A percentile compares a stretch with the other conserved stretches of the same genome.
These are phyloP conservation scores for Pisolithus marmoratus DNA, from an alignment of 768 basidiomycete genomes.

Conservation along the genomic window DNA sequence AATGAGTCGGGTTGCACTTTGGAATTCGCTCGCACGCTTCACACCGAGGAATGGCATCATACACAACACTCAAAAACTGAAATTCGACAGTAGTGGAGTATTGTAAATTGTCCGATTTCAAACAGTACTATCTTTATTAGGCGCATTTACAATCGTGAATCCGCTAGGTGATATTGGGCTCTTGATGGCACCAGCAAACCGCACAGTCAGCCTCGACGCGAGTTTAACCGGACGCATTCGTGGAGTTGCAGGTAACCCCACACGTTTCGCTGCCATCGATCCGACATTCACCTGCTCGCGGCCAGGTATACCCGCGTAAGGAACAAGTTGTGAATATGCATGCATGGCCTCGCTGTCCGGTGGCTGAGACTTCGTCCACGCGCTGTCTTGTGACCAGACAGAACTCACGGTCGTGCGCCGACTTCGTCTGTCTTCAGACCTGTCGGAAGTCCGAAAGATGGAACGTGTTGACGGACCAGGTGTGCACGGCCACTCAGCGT, in stretches of 20 bases:
- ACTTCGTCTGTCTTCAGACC: background rate
- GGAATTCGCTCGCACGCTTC: background rate
- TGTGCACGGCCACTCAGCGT: background rate
- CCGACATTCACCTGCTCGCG: background rate
- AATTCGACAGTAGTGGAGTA: background rate
- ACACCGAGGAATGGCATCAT: background rate
- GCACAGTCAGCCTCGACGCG: constrained; percentile 1
- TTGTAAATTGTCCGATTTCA: background rate
- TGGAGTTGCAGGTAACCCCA: background rate
- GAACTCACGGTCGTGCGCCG: constrained; percentile 11
- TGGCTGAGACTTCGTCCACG: constrained; percentile 33
- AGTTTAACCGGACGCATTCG: constrained; percentile 3
- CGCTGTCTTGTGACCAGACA: constrained; percentile 33
- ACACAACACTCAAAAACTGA: background rate
- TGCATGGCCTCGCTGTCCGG: constrained; percentile 4
- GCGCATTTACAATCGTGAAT: background rate
- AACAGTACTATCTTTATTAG: constrained; percentile 4
- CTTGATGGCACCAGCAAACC: constrained; percentile 1
- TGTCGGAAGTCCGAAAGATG: background rate
- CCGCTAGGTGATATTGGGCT: background rate
- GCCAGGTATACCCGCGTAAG: background rate
- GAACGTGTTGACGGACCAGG: background rate
- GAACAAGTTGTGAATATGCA: background rate
- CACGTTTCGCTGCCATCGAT: background rate
- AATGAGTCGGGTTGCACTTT: background rate